These are phyloP conservation scores for Hymenoscyphus linearis DNA, from an alignment of 2,329 filamentous ascomycete genomes.

Conservation along the genomic window DNA sequence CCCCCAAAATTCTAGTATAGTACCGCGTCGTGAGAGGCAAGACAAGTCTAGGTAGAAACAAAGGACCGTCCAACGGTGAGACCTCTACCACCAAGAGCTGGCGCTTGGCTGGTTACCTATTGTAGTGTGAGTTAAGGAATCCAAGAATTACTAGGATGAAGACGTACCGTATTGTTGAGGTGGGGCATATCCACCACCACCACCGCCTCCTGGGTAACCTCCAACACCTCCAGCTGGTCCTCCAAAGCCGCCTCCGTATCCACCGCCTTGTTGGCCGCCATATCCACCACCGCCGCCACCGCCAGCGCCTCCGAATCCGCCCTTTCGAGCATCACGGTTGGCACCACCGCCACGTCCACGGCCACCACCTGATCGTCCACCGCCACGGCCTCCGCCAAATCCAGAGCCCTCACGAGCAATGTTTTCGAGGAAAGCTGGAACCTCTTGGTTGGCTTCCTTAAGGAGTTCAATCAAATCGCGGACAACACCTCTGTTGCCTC, in stretches of 20 bases:
- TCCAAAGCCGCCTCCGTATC: slow-evolving; percentile 45
- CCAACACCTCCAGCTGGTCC: slow-evolving; percentile 42
- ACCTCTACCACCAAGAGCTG: slow-evolving; percentile 50
- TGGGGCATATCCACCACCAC: slow-evolving; percentile 36
- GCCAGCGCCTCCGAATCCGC: slow-evolving; percentile 50
- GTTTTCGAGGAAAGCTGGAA: slow-evolving; percentile 90
- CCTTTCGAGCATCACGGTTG: slow-evolving; percentile 89
- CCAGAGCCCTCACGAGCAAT: slow-evolving; percentile 89
- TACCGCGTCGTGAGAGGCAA: slow-evolving; percentile 9
- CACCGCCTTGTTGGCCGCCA: slow-evolving; percentile 50
- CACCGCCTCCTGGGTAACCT: slow-evolving; percentile 49
- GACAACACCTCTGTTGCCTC: slow-evolving; percentile 95
- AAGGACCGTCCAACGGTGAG: slow-evolving; percentile 17
- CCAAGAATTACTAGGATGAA: not conserved
- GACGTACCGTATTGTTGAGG: slow-evolving; percentile 29
- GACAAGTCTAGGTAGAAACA: slow-evolving; percentile 20
- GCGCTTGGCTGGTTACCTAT: slow-evolving; percentile 48
- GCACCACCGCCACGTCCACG: slow-evolving; percentile 65
- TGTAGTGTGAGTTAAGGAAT: not conserved
- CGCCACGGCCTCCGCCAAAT: slow-evolving; percentile 64
- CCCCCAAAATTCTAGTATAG: slow-evolving; percentile 17
- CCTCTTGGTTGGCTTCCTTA: slow-evolving; percentile 97
- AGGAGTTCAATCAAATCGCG: slow-evolving; percentile 94
- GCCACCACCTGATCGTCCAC: slow-evolving; percentile 58
- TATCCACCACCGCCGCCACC: slow-evolving; percentile 41